Evolutionary conservation across 192 early-diverging fungal genomes (phyloP), one percentile per base, ranked within the genome.

Genomic region (Helicostylum pulchrum): DNA sequence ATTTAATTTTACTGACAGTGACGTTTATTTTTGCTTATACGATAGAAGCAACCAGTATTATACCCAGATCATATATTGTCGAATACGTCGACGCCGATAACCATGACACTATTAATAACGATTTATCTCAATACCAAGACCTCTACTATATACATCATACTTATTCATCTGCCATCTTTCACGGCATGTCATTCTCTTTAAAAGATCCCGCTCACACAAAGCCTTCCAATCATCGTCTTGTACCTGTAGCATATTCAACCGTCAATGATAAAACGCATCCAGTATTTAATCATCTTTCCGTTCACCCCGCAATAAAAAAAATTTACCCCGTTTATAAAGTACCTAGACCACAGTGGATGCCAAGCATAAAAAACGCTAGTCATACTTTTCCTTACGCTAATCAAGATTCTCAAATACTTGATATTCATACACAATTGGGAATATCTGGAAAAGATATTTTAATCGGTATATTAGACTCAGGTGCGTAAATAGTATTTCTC

Each of bases 381-480:
- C 36, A 59, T 21, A 39, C 36, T 39, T 39, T 39, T 39, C 60
- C 71, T 30, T 66, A 62, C 44, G 53, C 62, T 42, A 14, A 56
- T 23, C 9, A 76, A 7, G 56, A 73, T 42, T 85, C 85, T 7
- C 83, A 85, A 12, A 78, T 87, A 0, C 64, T 71, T 17, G 55
- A 53, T 44, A 76, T 80, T 7, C 84, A 81, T 21, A 58, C 67
- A n/a, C 64, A 75, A 20, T 70, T 85, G 20, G 77, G 74, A 12
- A 59, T 85, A 53, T 75, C 73, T 15, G 88, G 88, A 9, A 80
- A 80, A 67, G 87, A 81, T 11, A 64, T 90, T 50, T 79, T 78
- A 20, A 76, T 90, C 36, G 85, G 85, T 51, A 67, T 90, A 53
- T 63, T 90, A n/a, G 88, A 90, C 67, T 80, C 75, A 17, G 87